Conservation (phyloP, 1,284 basidiomycete species). For the Puccinia polysora region DNA sequence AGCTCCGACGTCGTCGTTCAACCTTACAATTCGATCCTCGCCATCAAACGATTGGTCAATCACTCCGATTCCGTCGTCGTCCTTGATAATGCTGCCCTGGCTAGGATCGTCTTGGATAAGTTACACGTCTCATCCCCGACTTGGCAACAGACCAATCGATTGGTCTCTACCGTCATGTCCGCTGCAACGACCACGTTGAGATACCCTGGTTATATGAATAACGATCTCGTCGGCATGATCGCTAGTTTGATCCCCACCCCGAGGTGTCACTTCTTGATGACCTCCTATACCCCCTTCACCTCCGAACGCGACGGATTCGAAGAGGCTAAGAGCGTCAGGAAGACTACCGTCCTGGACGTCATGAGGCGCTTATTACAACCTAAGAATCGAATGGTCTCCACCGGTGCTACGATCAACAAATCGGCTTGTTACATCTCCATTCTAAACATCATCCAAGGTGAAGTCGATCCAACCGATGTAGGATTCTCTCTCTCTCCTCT, state of each 20-base stretch:
- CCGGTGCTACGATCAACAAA: conserved; percentile 68
- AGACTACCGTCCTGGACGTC: conserved; percentile 94
- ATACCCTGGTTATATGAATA: conserved; percentile 99
- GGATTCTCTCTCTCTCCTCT: conserved; percentile 47
- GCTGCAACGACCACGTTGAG: conserved; percentile 94
- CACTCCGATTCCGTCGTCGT: conserved; percentile 97
- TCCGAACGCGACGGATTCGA: conserved; percentile 61
- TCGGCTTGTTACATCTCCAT: conserved; percentile 95
- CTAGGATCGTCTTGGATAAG: conserved; percentile 84
- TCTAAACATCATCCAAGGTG: conserved; percentile 96
- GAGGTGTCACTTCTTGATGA: conserved; percentile 98
- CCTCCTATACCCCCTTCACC: conserved; percentile 98
- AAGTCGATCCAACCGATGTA: conserved; percentile 96
- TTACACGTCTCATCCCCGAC: conserved; percentile 84
- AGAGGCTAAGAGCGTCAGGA: conserved; percentile 78
- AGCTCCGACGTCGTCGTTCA: conserved; percentile 88
- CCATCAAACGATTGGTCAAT: conserved; percentile 87
- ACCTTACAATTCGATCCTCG: conserved; percentile 93
- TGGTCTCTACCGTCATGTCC: conserved; percentile 93
- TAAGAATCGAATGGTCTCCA: conserved; percentile 98
- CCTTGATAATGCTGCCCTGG: conserved; percentile 89
- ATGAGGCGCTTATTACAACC: conserved; percentile 96
- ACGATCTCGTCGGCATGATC: conserved; percentile 94
- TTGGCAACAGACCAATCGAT: conserved; percentile 80
- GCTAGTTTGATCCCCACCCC: conserved; percentile 96